Base-by-base conservation (phyloP, 1,284 basidiomycete species). In the Cryptococcus sp. region DNA sequence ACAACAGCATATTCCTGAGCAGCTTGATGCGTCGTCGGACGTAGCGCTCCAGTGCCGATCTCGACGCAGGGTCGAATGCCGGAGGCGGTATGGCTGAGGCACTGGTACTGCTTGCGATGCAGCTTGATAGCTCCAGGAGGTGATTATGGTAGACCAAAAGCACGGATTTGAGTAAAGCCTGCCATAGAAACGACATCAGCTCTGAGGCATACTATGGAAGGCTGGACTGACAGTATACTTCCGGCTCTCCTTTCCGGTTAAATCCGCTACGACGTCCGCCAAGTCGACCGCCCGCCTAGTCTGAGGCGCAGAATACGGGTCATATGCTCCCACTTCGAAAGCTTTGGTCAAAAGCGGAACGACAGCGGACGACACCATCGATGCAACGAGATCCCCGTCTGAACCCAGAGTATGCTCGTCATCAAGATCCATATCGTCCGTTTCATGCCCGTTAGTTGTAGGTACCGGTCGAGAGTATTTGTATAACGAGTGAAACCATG, bases 361-460 rank as follows among this genome's bases (percentile, higher is more conserved):
- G 47, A 95, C 82, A 0, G 88, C 86, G 0, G 90, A 91, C 13
- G 88, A 87, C 25, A 95, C 85, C 86, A 95, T 91, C 1, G 89
- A 88, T 19, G 89, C 86, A 23, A 93, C 87, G n/a, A 95, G 81
- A 70, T 95, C 91, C 15, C 89, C 90, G 61, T 93, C 91, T 1
- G 88, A 85, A 8, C 89, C 86, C n/a, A 89, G 76, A 13, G 82
- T 76, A 56, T 84, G 84, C 47, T 76, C 73, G 49, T 82, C 81
- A 3, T 81, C 80, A 27, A 81, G 76, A 19, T 81, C 82, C 51
- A 81, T 67, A 50, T 76, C 75, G n/a, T 71, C 70, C 15, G 74
- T 70, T 19, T 66, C 79, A 38, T 76, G 77, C 31, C 39, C 41
- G 35, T 53, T 60, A 20, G 49, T 47, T 25, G 39, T 20, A 23